Evolutionary conservation across 75 land plant species (phyloP).

Genomic region (Cupressus sempervirens): DNA sequence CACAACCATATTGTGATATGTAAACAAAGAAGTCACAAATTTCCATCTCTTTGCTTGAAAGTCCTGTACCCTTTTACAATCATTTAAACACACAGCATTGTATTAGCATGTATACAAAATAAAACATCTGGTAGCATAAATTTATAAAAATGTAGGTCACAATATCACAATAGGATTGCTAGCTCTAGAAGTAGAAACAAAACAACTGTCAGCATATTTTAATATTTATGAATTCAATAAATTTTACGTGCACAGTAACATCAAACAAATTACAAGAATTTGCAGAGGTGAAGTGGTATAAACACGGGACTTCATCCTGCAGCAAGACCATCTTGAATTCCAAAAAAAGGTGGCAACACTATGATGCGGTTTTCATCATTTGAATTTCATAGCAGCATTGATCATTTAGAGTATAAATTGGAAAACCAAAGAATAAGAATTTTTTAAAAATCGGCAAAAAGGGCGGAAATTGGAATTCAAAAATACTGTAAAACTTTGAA

Average conservation of each 20-base stretch:
- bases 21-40: slow-evolving; percentile 93
- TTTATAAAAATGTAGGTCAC: background rate
- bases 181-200: background rate
- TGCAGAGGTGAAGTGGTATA: background rate
- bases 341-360: background rate
- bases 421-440: too few species aligned
- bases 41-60: slow-evolving; percentile 81
- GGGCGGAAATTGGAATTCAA: too few species aligned
- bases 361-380: background rate
- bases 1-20: slow-evolving; percentile 90
- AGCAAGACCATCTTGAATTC: background rate
- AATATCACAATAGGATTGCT: background rate
- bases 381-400: background rate
- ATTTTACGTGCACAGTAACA: background rate
- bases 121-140: background rate
- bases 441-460: too few species aligned
- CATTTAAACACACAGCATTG: background rate
- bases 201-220: background rate
- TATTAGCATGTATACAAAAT: background rate
- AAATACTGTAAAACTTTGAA: too few species aligned
- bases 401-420: too few species aligned
- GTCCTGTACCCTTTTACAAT: slow-evolving; percentile 75
- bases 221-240: background rate
- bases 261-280: background rate
- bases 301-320: background rate